A percentile compares a stretch with the other conserved stretches of the same genome.
Conservation (phyloP, 129 eudicot genomes). For the Chrysanthemum lavandulifolium region DNA sequence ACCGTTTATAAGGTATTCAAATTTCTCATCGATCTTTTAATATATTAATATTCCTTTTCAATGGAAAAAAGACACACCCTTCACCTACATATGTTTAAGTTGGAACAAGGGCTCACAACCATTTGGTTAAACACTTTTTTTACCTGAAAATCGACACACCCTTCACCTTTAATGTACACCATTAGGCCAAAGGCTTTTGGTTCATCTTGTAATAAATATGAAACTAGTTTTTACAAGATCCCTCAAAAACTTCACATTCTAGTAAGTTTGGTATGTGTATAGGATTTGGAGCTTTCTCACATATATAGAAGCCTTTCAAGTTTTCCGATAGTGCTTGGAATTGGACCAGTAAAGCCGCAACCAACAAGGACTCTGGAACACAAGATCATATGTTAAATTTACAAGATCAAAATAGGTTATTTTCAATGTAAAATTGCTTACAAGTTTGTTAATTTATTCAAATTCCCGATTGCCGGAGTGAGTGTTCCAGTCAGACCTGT, state of each 20-base stretch:
- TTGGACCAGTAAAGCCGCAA: conserved; percentile 60
- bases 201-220: too few species aligned
- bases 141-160: not conserved
- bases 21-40: too few species aligned
- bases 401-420: not conserved
- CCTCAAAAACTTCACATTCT: too few species aligned
- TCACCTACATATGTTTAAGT: too few species aligned
- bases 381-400: conserved; percentile 10
- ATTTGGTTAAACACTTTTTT: too few species aligned
- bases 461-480: conserved; percentile 59
- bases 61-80: too few species aligned
- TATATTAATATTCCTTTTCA: too few species aligned
- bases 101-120: too few species aligned
- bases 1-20: too few species aligned
- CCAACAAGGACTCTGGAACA: conserved; percentile 47
- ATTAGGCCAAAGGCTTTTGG: too few species aligned
- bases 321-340: conserved; percentile 68
- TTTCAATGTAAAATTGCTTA: conserved; percentile 35
- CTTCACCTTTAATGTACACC: not conserved
- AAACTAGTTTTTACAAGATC: too few species aligned
- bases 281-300: conserved; percentile 43
- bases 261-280: too few species aligned
- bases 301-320: conserved; percentile 42
- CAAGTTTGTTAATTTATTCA: conserved; percentile 60
- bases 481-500: conserved; percentile 62